Conservation (phyloP, 306 rosid genomes). For the Cicer chorassanicum region DNA sequence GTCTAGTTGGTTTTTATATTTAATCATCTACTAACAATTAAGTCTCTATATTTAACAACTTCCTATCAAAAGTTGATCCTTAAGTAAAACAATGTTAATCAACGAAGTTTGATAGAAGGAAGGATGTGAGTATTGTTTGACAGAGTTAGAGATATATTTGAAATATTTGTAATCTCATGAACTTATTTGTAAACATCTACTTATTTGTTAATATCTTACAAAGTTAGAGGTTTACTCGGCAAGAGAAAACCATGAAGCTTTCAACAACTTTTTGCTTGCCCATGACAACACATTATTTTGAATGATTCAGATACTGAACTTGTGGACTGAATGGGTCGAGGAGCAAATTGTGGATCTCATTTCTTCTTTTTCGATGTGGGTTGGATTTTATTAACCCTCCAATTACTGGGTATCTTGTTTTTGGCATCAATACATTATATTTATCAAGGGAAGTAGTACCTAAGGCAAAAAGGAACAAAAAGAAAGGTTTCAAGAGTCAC, state of each 20-base stretch:
- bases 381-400: conserved; percentile 32
- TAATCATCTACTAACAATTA: too few relatives aligned
- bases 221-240: too few relatives aligned
- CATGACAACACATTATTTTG: conserved; percentile 30
- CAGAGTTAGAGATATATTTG: too few relatives aligned
- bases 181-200: too few relatives aligned
- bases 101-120: too few relatives aligned
- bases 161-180: too few relatives aligned
- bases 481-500: conserved; percentile 9
- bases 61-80: too few relatives aligned
- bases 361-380: conserved; percentile 45
- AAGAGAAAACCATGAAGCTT: conserved; percentile 28
- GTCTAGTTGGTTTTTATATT: too few relatives aligned
- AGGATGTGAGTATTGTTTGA: too few relatives aligned
- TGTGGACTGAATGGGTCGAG: conserved; percentile 29
- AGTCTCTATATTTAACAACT: too few relatives aligned
- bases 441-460: conserved; percentile 32
- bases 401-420: conserved; percentile 40
- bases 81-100: too few relatives aligned
- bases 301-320: conserved; percentile 50
- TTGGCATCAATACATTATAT: conserved; percentile 18
- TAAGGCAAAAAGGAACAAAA: conserved; percentile 19
- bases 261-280: conserved; percentile 37
- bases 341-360: conserved; percentile 51
- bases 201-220: too few relatives aligned